These are phyloP conservation scores for Eimeria praecox DNA, from an alignment of 169 alveolate genomes.

Conservation along the genomic window DNA sequence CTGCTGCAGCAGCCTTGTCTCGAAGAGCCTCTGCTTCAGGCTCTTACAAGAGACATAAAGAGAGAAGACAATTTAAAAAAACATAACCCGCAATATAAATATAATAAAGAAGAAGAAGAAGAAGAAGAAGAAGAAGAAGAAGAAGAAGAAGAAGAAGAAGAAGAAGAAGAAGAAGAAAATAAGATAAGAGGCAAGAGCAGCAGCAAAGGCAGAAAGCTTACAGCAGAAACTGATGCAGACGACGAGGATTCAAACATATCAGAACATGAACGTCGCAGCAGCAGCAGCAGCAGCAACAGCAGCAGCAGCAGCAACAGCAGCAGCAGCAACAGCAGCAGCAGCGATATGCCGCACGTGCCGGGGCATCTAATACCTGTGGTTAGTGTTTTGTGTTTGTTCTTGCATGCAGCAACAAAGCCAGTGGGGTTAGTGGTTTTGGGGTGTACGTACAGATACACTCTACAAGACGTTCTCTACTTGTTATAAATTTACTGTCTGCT, in stretches of 20 bases:
- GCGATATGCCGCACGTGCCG: background rate
- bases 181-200: background rate
- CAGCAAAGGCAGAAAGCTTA: background rate
- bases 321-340: background rate
- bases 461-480: background rate
- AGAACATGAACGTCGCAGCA: background rate
- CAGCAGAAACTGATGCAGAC: no score
- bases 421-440: background rate
- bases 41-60: background rate
- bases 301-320: constrained; percentile 25
- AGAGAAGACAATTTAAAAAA: background rate
- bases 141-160: background rate
- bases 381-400: background rate
- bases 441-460: background rate
- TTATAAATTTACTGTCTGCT: background rate
- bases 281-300: background rate
- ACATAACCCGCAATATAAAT: background rate
- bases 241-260: background rate
- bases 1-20: background rate
- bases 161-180: background rate
- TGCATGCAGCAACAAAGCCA: no score
- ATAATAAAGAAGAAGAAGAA: background rate
- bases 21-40: background rate
- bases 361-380: constrained; percentile 63
- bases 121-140: background rate